phyloP scores from a whole-genome alignment of 192 early-diverging fungal genomes.

The Cetraspora pellucida region DNA sequence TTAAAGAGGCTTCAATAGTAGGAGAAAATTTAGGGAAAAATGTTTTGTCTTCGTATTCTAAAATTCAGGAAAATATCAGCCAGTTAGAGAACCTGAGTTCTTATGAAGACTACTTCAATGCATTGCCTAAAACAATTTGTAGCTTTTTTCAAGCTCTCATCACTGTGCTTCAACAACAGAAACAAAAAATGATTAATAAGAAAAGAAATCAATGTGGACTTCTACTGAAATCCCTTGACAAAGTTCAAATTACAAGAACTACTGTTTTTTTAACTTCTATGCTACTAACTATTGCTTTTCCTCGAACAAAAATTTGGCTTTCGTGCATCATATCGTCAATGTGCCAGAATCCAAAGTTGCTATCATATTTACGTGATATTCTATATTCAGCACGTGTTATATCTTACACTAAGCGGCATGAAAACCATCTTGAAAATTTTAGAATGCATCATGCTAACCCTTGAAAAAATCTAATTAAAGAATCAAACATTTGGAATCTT shows the following conservation, averaged over 20 bases:
- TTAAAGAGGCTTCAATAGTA: too few relatives aligned
- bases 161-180: background rate
- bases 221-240: background rate
- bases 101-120: too few relatives aligned
- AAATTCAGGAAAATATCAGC: too few relatives aligned
- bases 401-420: constrained; percentile 10
- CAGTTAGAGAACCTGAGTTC: too few relatives aligned
- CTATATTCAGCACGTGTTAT: constrained; percentile 1
- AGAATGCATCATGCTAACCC: background rate
- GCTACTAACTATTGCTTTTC: background rate
- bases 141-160: background rate
- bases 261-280: background rate
- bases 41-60: too few relatives aligned
- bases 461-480: constrained; percentile 3
- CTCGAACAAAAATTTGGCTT: constrained; percentile 2
- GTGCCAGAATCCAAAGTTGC: constrained; percentile 6
- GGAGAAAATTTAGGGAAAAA: too few relatives aligned
- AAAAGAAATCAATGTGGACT: background rate
- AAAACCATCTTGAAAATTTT: constrained; percentile 2
- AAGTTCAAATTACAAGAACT: background rate
- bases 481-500: background rate
- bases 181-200: background rate
- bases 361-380: constrained; percentile 7
- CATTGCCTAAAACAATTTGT: background rate
- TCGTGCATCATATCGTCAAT: background rate